A percentile compares a stretch with the other conserved stretches of the same genome.
phyloP scores from a whole-genome alignment of 306 rosid species.

The Quercus berberidifolia region DNA sequence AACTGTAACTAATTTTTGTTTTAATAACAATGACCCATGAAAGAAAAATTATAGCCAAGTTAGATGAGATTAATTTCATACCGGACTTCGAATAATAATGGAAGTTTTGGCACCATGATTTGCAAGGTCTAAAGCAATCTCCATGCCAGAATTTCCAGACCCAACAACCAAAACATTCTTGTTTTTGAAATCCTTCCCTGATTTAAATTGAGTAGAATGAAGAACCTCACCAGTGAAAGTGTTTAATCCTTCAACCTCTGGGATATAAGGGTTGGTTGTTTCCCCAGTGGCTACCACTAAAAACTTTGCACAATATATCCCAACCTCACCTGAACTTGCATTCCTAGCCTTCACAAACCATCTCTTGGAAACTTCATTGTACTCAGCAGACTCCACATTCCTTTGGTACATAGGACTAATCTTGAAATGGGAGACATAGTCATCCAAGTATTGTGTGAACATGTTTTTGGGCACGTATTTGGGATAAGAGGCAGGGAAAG shows the following conservation, averaged over 20 bases:
- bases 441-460: conserved; percentile 42
- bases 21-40: no score
- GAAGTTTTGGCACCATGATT: conserved; percentile 60
- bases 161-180: conserved; percentile 70
- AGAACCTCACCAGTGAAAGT: conserved; percentile 44
- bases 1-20: no score
- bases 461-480: conserved; percentile 40
- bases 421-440: conserved; percentile 42
- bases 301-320: conserved; percentile 36
- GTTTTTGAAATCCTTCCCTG: conserved; percentile 38
- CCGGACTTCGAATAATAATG: conserved; percentile 61
- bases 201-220: conserved; percentile 52
- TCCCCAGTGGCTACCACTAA: conserved; percentile 77
- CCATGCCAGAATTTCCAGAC: conserved; percentile 79
- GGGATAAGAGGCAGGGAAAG: conserved; percentile 45
- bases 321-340: conserved; percentile 16
- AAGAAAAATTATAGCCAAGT: no score
- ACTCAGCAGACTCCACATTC: conserved; percentile 40
- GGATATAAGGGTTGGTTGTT: conserved; percentile 40
- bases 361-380: not conserved
- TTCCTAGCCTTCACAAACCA: conserved; percentile 51
- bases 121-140: conserved; percentile 53
- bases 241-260: conserved; percentile 44
- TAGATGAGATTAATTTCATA: conserved; percentile 11
- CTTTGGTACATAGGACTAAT: conserved; percentile 45